phyloP scores from a whole-genome alignment of 495 filamentous ascomycete genomes.

The Penicillium nucicola region DNA sequence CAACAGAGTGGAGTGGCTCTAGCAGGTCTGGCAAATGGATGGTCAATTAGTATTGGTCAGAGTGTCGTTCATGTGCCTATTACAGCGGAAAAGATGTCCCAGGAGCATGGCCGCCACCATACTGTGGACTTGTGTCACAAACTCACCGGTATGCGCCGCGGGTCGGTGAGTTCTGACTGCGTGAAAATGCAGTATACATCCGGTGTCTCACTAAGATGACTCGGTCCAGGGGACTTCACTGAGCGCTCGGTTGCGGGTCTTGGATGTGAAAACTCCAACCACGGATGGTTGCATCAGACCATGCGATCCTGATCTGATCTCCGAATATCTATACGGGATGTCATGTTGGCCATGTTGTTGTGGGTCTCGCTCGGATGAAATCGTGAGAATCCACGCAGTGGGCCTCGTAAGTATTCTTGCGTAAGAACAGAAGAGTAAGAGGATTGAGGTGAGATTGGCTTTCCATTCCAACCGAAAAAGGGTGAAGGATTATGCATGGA shows the following conservation, averaged over 20 bases:
- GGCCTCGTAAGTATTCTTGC: constrained; percentile 1
- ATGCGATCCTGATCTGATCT: constrained; percentile 21
- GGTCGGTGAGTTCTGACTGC: background rate
- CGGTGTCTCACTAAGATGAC: background rate
- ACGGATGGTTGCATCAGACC: constrained; percentile 23
- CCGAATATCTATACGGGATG: constrained; percentile 2
- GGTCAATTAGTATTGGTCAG: constrained; percentile 4
- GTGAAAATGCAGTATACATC: background rate
- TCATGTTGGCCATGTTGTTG: background rate
- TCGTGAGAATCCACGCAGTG: constrained; percentile 5
- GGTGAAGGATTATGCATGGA: background rate
- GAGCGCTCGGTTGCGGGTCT: background rate
- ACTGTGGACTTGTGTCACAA: constrained; percentile 18
- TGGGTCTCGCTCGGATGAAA: background rate
- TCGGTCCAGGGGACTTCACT: background rate
- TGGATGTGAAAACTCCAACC: constrained; percentile 16
- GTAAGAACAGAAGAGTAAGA: background rate
- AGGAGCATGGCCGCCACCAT: constrained; percentile 26
- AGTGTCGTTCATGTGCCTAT: constrained; percentile 11
- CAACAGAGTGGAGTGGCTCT: background rate
- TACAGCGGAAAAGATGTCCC: constrained; percentile 16
- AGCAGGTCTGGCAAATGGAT: constrained; percentile 12
- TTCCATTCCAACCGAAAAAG: constrained; percentile 12
- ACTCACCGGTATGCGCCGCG: background rate
- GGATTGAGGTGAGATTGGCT: background rate